Conservation (phyloP, 441 rosid species). For the Jatropha multifida region DNA sequence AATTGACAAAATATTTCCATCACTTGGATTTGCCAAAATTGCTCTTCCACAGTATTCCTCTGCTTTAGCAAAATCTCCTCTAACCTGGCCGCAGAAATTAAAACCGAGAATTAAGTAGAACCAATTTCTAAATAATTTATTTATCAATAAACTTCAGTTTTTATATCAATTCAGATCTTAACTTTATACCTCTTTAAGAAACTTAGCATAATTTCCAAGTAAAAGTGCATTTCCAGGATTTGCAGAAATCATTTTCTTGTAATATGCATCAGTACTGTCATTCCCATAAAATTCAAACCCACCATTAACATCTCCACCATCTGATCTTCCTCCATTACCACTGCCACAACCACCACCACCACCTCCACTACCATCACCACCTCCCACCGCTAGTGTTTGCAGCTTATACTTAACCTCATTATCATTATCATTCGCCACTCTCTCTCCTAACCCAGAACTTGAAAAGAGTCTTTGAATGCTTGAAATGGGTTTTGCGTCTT, state of each 20-base stretch:
- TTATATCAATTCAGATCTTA: too few relatives aligned
- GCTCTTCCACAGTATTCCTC: conserved; percentile 62
- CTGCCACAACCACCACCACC: conserved; percentile 29
- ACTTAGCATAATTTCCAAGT: conserved; percentile 63
- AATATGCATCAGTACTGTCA: conserved; percentile 52
- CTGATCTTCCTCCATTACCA: conserved; percentile 17
- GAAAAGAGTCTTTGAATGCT: conserved; percentile 35
- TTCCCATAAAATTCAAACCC: conserved; percentile 42
- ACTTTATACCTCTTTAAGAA: conserved; percentile 54
- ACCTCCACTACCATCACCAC: conserved; percentile 28
- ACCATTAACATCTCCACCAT: conserved; percentile 34
- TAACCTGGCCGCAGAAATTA: conserved; percentile 30
- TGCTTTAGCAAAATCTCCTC: conserved; percentile 54
- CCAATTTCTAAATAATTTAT: background rate
- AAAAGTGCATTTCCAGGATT: conserved; percentile 54
- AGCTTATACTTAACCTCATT: conserved; percentile 6
- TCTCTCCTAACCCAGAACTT: conserved; percentile 46
- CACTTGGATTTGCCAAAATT: conserved; percentile 53
- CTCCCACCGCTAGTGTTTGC: conserved; percentile 36
- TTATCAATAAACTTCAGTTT: background rate
- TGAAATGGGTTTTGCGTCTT: conserved; percentile 18
- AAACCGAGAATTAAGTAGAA: background rate
- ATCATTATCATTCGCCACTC: conserved; percentile 19
- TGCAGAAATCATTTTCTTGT: conserved; percentile 47
- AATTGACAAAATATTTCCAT: conserved; percentile 50